phyloP scores from a whole-genome alignment of 208 protist species.

The Trypanosoma vivax region DNA sequence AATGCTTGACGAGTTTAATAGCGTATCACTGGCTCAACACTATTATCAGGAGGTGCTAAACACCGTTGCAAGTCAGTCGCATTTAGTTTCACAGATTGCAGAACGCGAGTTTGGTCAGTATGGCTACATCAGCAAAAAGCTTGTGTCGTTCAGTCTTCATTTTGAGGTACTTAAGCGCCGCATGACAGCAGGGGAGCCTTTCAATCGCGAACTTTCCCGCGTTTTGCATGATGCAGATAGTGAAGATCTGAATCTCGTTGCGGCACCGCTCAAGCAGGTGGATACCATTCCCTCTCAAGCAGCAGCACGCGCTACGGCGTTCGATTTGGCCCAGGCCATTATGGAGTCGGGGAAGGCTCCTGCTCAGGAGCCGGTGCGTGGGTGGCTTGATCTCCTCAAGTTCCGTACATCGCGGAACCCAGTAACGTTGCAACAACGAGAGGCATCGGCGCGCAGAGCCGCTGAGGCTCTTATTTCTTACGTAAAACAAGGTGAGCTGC shows the following conservation, averaged over 20 bases:
- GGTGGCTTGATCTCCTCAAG: constrained; percentile 79
- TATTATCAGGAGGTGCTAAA: constrained; percentile 72
- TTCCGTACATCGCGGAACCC: constrained; percentile 76
- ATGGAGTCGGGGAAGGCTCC: constrained; percentile 62
- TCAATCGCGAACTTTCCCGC: constrained; percentile 46
- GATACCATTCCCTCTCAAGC: constrained; percentile 31
- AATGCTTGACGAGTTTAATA: constrained; percentile 71
- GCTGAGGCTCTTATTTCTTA: constrained; percentile 42
- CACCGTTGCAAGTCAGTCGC: constrained; percentile 35
- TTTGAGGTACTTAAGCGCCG: constrained; percentile 49
- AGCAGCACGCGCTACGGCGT: constrained; percentile 48
- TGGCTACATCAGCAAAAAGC: constrained; percentile 83
- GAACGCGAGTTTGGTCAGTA: constrained; percentile 66
- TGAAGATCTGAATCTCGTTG: constrained; percentile 51
- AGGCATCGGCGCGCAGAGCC: constrained; percentile 32
- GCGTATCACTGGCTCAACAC: constrained; percentile 67
- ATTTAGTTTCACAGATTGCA: constrained; percentile 38
- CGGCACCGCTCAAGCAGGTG: constrained; percentile 37
- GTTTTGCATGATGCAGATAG: constrained; percentile 71
- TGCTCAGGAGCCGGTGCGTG: constrained; percentile 42
- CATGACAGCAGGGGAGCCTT: constrained; percentile 41
- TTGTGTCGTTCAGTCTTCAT: constrained; percentile 75
- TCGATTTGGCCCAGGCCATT: constrained; percentile 69
- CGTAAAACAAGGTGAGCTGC: constrained; percentile 61
- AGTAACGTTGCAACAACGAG: constrained; percentile 41